Percentiles rank a stretch among this genome's conserved stretches.
These are phyloP conservation scores for Paramecium caudatum DNA, from an alignment of 73 alveolate genomes.

Conservation along the genomic window DNA sequence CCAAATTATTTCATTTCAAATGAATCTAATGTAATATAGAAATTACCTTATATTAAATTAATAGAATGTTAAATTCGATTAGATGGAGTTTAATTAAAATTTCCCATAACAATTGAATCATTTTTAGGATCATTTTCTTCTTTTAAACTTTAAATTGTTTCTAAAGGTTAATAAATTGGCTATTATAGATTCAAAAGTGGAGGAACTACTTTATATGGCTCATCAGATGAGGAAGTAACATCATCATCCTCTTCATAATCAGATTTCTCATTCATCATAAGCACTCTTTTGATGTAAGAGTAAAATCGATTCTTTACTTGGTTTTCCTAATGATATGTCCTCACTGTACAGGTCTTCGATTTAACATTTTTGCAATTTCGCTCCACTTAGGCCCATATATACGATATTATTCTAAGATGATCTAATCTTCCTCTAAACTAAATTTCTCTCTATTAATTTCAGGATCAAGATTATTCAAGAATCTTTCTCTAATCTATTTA, in stretches of 20 bases:
- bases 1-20: conserved; percentile 4
- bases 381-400: conserved; percentile 70
- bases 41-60: conserved; percentile 21
- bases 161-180: conserved; percentile 18
- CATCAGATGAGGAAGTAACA: too few species aligned
- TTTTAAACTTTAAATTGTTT: conserved; percentile 35
- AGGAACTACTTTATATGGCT: conserved; percentile 38
- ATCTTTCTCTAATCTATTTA: conserved; percentile 60
- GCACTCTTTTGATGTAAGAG: conserved; percentile 63
- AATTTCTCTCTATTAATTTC: conserved; percentile 58
- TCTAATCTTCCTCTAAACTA: conserved; percentile 50
- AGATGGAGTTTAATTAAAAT: conserved; percentile 19
- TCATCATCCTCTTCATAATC: conserved; percentile 64
- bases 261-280: background rate
- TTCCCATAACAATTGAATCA: conserved; percentile 35
- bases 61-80: background rate
- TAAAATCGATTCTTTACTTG: conserved; percentile 68
- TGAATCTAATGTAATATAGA: conserved; percentile 1
- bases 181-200: background rate
- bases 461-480: conserved; percentile 63
- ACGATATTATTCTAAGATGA: conserved; percentile 50
- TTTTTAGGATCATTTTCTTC: conserved; percentile 47
- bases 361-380: conserved; percentile 41
- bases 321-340: conserved; percentile 64
- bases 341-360: conserved; percentile 67